These are phyloP conservation scores for Trichoderma koningiopsis DNA, from an alignment of 2,329 filamentous ascomycete genomes.

Conservation along the genomic window DNA sequence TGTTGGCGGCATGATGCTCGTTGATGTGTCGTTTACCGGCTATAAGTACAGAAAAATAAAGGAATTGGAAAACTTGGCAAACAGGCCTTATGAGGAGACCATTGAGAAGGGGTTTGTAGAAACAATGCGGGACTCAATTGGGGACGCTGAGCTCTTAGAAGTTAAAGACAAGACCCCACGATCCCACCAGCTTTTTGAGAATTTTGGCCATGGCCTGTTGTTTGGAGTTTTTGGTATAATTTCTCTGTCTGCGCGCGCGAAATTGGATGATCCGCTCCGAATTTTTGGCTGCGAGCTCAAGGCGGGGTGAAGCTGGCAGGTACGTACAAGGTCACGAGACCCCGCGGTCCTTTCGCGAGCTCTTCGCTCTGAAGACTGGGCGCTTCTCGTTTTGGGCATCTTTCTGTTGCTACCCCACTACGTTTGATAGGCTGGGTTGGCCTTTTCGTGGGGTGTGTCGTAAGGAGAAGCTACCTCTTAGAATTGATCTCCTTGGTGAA, in stretches of 20 bases:
- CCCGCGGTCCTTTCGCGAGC: conserved; percentile 38
- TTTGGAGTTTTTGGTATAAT: conserved; percentile 10
- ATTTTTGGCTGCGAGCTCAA: background rate
- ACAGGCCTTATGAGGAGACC: background rate
- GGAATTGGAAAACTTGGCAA: background rate
- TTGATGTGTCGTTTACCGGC: background rate
- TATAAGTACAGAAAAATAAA: background rate
- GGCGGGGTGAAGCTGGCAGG: background rate
- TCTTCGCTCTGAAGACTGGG: background rate
- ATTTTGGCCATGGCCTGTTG: conserved; percentile 1
- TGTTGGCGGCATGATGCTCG: conserved; percentile 6
- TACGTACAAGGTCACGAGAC: conserved; percentile 38
- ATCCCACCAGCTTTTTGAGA: conserved; percentile 9
- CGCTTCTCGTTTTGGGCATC: background rate
- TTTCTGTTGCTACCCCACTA: background rate
- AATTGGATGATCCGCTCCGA: conserved; percentile 22
- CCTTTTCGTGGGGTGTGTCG: background rate
- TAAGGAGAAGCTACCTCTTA: background rate
- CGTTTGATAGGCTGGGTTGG: background rate
- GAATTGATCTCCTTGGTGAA: background rate
- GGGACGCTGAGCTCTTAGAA: background rate
- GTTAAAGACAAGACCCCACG: background rate
- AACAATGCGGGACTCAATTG: background rate
- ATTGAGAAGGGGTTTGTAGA: background rate
- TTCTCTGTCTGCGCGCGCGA: background rate